Evolutionary conservation across 176 grass and related monocot genomes (phyloP).

Genomic region (Juncus effusus): DNA sequence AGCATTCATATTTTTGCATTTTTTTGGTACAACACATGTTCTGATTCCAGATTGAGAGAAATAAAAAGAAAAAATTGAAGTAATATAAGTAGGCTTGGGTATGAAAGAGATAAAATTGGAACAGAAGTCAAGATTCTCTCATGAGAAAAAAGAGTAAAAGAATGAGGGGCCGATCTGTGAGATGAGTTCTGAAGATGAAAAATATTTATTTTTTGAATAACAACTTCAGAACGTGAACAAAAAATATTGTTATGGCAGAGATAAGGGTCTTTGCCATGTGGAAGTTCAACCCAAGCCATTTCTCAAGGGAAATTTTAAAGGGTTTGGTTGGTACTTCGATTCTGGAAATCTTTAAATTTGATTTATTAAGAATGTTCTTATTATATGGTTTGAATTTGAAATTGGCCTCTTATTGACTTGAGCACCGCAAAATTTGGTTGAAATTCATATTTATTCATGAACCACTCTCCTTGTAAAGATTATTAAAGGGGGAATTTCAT

Average conservation of each 20-base stretch:
- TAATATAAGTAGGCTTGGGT: not conserved
- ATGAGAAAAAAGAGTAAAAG: conserved; percentile 5
- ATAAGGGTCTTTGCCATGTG: not conserved
- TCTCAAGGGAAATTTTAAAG: not conserved
- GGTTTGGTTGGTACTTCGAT: not conserved
- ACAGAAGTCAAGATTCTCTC: conserved; percentile 17
- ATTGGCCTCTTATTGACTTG: not conserved
- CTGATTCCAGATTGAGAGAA: not conserved
- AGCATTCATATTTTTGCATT: not conserved
- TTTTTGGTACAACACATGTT: not conserved
- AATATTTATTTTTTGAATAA: not conserved
- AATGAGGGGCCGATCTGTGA: conserved; percentile 13
- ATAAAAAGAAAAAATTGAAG: not conserved
- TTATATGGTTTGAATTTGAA: not conserved
- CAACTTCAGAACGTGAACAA: too few species aligned
- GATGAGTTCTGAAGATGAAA: conserved; percentile 2
- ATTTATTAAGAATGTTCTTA: not conserved
- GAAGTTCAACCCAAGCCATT: conserved; percentile 23
- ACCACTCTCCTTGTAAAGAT: too few species aligned
- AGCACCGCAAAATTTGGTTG: too few species aligned
- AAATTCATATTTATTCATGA: too few species aligned
- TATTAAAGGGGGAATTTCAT: too few species aligned
- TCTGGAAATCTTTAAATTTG: not conserved
- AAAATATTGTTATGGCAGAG: not conserved
- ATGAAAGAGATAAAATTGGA: conserved; percentile 1